Evolutionary conservation across 192 early-diverging fungal species (phyloP), one percentile per base, ranked within the genome.

Genomic region (Coemansia sp.): DNA sequence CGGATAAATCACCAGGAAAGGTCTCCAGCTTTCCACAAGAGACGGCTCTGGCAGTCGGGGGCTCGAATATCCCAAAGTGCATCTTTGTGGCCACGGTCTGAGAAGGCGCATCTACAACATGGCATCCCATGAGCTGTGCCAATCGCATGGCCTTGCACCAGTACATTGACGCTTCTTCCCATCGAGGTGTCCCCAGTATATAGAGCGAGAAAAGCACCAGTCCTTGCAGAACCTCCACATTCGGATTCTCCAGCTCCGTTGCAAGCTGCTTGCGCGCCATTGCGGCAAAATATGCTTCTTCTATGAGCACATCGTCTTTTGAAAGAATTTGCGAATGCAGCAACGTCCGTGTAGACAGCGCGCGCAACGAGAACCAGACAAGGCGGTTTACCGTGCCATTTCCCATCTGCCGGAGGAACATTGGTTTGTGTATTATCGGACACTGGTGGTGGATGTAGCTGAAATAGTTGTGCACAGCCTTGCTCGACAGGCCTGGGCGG

Each of bases 131-230:
- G 41, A 77, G 71, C 65, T 77, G 80, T 40, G 80, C 80, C 40
- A 82, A 59, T 3, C 80, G 71, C 36, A 65, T 74, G 6, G 80
- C 80, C 66, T 82, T 73, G 75, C 80, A 82, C 80, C 80, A 82
- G 66, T 77, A 82, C 75, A 82, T 82, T 26, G 74, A 77, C n/a
- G 75, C 71, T 45, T 82, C 75, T 41, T 82, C 71, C 74, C 74
- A 82, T 36, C 72, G 71, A 21, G 74, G 75, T 45, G 74, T 77
- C 37, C 75, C 75, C 58, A 74, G 63, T 10, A 77, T 68, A 37
- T 73, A 82, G 12, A 82, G 64, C 37, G 80, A 70, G 16, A 82
- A 63, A 42, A 82, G 66, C 10, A 66, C 69, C 68, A 82, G 48
- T 15, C 80, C 80, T 61, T 82, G 80, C 46, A 82, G 62, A 12